Evolutionary conservation across 2,329 filamentous ascomycete species (phyloP), one percentile per base, ranked within the genome.

Genomic region (Fusarium sp.): DNA sequence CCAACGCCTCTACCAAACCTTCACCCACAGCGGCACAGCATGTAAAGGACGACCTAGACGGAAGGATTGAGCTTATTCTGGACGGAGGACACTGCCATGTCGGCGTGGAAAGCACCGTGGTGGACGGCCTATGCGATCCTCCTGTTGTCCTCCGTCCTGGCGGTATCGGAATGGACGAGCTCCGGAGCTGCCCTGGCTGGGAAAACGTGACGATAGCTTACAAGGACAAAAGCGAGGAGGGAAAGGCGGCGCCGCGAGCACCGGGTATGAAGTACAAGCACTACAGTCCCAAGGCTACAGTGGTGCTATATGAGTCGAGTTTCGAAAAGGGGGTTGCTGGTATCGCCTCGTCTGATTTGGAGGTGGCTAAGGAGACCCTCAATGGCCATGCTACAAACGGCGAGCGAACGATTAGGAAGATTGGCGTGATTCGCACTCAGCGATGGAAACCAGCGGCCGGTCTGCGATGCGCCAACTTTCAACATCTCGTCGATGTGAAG

Each of bases 191-290:
- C 71, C 80, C 83, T 0, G 94, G 94, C 1, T 99, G 95, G 94
- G 89, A 93, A 73, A 79, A 85, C 35, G 91, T 92, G 1, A 81
- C 84, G 60, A 87, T 90, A 57, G 94, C 86, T 10, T 98, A 97
- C 76, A 88, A 89, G 72, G 92, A 97, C 70, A 83, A 84, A 54
- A 86, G 87, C 13, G 86, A 92, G 69, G 82, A 85, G 19, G 89
- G 85, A 6, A 86, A 85, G 46, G 79, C 74, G 1, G 83, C 84
- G 9, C 95, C 95, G 0, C 84, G 92, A 53, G 95, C 95, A 1
- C 95, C 95, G 0, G 95, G 95, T 1, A 99, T 99, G 95, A 99
- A 99, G 78, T 99, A 99, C 75, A 92, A 95, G 73, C 95, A 99
- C 75, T 99, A 99, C 73, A 96, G 93, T 39, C 95, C 95, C 1